These are phyloP conservation scores for Sherardia arvensis DNA, from an alignment of 257 asterid species.

Conservation along the genomic window DNA sequence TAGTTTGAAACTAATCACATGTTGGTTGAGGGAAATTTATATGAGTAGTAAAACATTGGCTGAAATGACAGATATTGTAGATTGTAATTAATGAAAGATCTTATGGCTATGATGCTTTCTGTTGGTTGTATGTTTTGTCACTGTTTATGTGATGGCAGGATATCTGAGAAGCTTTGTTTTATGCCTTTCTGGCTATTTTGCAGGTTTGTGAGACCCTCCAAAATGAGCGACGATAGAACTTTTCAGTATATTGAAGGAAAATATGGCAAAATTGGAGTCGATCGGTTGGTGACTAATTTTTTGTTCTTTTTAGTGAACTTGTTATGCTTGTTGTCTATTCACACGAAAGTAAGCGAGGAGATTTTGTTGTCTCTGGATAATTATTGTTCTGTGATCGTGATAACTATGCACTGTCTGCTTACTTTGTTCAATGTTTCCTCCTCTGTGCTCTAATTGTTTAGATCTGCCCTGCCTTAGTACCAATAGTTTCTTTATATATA, in stretches of 20 bases:
- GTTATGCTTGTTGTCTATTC: not conserved
- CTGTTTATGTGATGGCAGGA: not conserved
- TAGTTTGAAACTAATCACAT: not conserved
- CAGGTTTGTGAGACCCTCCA: slow-evolving; percentile 93
- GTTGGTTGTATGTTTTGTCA: not conserved
- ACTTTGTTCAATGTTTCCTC: not conserved
- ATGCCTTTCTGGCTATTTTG: not conserved
- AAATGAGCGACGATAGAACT: slow-evolving; percentile 63
- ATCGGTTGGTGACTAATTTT: slow-evolving; percentile 38
- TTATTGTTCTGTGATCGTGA: not conserved
- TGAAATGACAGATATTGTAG: not conserved
- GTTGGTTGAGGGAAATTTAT: not conserved
- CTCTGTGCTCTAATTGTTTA: not conserved
- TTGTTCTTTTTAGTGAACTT: not conserved
- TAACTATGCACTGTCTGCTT: not conserved
- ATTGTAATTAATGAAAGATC: not conserved
- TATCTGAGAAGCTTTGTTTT: not conserved
- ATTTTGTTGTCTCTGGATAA: not conserved
- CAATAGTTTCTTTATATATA: not conserved
- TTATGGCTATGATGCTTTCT: not conserved
- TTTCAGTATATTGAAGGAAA: slow-evolving; percentile 77
- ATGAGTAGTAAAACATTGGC: not conserved
- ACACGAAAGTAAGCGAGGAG: not conserved
- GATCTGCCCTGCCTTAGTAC: not conserved
- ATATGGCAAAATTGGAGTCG: slow-evolving; percentile 79